These are phyloP conservation scores for Prosopis cineraria DNA, from an alignment of 306 rosid species.

Conservation along the genomic window DNA sequence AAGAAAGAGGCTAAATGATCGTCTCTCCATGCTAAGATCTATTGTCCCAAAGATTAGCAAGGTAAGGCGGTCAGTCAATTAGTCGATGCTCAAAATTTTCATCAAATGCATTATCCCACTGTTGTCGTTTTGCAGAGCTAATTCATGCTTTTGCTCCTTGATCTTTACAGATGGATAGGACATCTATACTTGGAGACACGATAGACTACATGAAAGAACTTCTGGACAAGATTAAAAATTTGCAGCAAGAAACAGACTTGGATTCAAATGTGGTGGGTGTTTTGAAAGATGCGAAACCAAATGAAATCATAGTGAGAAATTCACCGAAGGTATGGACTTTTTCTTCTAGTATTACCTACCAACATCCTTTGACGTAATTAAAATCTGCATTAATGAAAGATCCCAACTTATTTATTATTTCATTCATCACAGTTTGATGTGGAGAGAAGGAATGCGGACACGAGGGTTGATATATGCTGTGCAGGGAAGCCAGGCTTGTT, in stretches of 20 bases:
- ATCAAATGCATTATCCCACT: background rate
- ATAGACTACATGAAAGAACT: conserved; percentile 96
- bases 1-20: conserved; percentile 82
- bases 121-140: conserved; percentile 30
- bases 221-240: conserved; percentile 65
- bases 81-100: background rate
- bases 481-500: conserved; percentile 80
- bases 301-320: conserved; percentile 68
- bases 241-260: conserved; percentile 57
- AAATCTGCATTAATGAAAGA: background rate
- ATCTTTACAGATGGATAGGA: conserved; percentile 80
- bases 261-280: conserved; percentile 51
- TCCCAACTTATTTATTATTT: background rate
- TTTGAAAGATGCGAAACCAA: conserved; percentile 63
- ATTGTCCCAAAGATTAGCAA: conserved; percentile 97
- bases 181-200: conserved; percentile 94
- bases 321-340: conserved; percentile 68
- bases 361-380: conserved; percentile 2
- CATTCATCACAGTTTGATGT: conserved; percentile 68
- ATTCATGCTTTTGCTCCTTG: conserved; percentile 18
- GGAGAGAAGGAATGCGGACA: conserved; percentile 61
- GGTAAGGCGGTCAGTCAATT: conserved; percentile 37
- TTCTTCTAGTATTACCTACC: too few species aligned
- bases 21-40: conserved; percentile 95
- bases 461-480: conserved; percentile 77